Conservation (phyloP, 192 early-diverging fungal species). For the Coemansia sp. region DNA sequence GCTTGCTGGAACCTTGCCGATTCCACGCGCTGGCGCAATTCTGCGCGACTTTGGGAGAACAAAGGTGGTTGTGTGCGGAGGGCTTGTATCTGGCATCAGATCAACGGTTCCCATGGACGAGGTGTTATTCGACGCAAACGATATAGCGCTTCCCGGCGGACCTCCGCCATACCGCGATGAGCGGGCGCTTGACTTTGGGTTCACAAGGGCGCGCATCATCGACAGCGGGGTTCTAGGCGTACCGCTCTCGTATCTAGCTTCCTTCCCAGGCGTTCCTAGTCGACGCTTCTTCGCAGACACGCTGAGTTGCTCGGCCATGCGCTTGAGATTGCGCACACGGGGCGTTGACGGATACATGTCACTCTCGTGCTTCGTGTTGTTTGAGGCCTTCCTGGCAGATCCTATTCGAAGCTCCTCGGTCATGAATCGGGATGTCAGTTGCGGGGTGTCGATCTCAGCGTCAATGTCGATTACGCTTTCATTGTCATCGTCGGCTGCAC, state of each 20-base stretch:
- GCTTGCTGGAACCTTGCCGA: slow-evolving; percentile 4
- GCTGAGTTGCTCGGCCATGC: slow-evolving; percentile 42
- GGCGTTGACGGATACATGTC: slow-evolving; percentile 15
- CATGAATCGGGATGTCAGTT: slow-evolving; percentile 54
- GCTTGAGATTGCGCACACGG: slow-evolving; percentile 24
- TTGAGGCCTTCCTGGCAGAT: not conserved
- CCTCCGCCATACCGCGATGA: not conserved
- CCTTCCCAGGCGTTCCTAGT: slow-evolving; percentile 25
- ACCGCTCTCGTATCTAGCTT: not conserved
- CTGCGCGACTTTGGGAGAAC: slow-evolving; percentile 40
- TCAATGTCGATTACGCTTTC: slow-evolving; percentile 36
- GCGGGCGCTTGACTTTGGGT: slow-evolving; percentile 9
- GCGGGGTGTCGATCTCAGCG: slow-evolving; percentile 47
- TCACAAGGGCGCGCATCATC: slow-evolving; percentile 39
- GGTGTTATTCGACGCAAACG: slow-evolving; percentile 33
- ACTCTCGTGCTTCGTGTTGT: not conserved
- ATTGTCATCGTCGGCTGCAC: slow-evolving; percentile 17
- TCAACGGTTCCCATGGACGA: slow-evolving; percentile 47
- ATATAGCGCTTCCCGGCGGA: slow-evolving; percentile 27
- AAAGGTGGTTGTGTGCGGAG: slow-evolving; percentile 46
- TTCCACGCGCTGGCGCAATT: slow-evolving; percentile 14
- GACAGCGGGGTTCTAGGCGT: slow-evolving; percentile 35
- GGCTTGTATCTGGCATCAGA: slow-evolving; percentile 49
- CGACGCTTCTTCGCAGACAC: slow-evolving; percentile 26
- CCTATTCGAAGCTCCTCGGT: slow-evolving; percentile 32